These are phyloP conservation scores for Madurella mycetomatis DNA, from an alignment of 2,329 filamentous ascomycete species.

Conservation along the genomic window DNA sequence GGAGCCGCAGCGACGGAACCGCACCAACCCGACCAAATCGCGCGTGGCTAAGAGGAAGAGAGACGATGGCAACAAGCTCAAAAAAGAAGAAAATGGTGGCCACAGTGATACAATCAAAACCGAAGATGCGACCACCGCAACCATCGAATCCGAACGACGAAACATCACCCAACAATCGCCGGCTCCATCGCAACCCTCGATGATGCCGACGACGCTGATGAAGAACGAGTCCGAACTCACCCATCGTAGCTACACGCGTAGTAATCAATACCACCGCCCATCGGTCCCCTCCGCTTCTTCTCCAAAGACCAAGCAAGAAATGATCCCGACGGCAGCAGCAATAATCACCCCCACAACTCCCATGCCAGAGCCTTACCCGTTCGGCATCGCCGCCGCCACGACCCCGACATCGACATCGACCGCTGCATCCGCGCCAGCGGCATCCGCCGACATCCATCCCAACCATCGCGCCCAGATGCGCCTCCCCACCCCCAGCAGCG, in stretches of 20 bases:
- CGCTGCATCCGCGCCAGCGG: slow-evolving; percentile 28
- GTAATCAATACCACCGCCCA: neutral
- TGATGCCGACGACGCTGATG: slow-evolving; percentile 4
- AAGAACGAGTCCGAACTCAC: slow-evolving; percentile 10
- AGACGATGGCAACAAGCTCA: slow-evolving; percentile 31
- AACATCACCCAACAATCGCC: neutral
- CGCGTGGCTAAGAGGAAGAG: slow-evolving; percentile 46
- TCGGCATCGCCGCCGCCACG: slow-evolving; percentile 3
- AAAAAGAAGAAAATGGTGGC: slow-evolving; percentile 19
- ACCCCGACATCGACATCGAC: slow-evolving; percentile 19
- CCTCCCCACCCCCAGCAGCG: slow-evolving; percentile 52
- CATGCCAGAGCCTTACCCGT: slow-evolving; percentile 5
- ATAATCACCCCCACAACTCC: neutral
- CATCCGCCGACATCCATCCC: slow-evolving; percentile 25
- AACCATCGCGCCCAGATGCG: slow-evolving; percentile 32
- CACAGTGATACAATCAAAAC: slow-evolving; percentile 13
- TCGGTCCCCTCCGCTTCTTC: slow-evolving; percentile 1
- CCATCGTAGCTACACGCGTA: neutral
- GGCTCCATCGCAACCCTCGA: slow-evolving; percentile 1
- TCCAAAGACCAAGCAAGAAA: slow-evolving; percentile 15
- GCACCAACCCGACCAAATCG: slow-evolving; percentile 36
- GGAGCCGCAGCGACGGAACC: slow-evolving; percentile 46
- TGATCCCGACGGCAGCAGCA: neutral
- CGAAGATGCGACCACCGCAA: neutral
- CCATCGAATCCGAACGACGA: slow-evolving; percentile 14